A percentile compares a stretch with the other conserved stretches of the same genome.
phyloP scores from a whole-genome alignment of 2,329 filamentous ascomycete species.

The Colletotrichum sp. region DNA sequence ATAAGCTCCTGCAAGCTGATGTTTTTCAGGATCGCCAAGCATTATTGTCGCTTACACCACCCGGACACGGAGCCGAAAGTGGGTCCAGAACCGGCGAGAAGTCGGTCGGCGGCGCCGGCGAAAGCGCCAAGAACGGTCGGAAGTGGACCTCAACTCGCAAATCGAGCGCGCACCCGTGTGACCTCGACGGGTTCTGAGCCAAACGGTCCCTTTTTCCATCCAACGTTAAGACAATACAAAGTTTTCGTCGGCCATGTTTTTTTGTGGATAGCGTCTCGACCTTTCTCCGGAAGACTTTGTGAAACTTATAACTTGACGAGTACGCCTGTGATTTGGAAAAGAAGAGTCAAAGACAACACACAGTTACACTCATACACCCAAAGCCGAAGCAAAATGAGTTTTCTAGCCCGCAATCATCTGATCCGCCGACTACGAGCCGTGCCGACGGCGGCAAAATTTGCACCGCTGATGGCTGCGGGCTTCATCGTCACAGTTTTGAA shows the following conservation, averaged over 20 bases:
- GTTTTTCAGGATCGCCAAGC: not conserved
- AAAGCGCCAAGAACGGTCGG: not conserved
- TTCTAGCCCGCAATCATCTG: not conserved
- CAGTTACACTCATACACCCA: not conserved
- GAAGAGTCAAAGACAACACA: not conserved
- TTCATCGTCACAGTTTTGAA: not conserved
- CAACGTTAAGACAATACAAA: not conserved
- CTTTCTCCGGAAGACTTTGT: not conserved
- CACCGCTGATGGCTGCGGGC: not conserved
- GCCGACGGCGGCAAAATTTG: not conserved
- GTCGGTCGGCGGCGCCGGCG: not conserved
- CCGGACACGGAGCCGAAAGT: not conserved
- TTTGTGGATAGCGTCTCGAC: not conserved
- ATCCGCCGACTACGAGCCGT: not conserved
- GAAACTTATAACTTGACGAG: not conserved
- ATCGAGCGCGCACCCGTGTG: not conserved
- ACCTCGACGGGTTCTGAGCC: not conserved
- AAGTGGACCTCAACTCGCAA: not conserved
- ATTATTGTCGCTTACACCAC: not conserved
- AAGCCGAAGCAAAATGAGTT: not conserved
- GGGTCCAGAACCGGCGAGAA: not conserved
- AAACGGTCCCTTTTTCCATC: not conserved
- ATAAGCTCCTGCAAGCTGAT: not conserved
- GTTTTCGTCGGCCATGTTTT: not conserved
- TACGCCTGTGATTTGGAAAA: not conserved